A percentile compares a stretch with the other conserved stretches of the same genome.
Conservation (phyloP, 805 yeast species). For the Cyberlindnera galapagoensis region DNA sequence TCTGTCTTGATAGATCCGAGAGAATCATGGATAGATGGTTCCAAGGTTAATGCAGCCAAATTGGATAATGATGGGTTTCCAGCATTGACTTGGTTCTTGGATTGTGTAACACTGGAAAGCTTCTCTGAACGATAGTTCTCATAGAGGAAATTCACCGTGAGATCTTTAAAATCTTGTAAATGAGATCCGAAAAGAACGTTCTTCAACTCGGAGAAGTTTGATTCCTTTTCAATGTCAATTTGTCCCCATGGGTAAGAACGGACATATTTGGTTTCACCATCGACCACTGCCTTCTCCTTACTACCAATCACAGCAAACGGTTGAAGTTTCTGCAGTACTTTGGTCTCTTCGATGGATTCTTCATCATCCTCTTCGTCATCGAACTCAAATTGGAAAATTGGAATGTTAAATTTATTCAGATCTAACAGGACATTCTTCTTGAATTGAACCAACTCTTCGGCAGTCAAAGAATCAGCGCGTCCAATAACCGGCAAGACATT, state of each 20-base stretch:
- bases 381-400: slow-evolving; percentile 63
- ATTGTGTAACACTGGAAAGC: slow-evolving; percentile 48
- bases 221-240: slow-evolving; percentile 42
- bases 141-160: slow-evolving; percentile 69
- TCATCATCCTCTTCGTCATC: slow-evolving; percentile 69
- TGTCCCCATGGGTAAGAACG: slow-evolving; percentile 77
- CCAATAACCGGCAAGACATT: slow-evolving; percentile 68
- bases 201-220: slow-evolving; percentile 52
- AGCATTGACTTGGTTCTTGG: slow-evolving; percentile 10
- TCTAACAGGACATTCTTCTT: slow-evolving; percentile 56
- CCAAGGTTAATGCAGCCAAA: slow-evolving; percentile 41
- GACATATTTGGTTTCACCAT: slow-evolving; percentile 47
- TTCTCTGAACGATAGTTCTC: slow-evolving; percentile 78
- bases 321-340: slow-evolving; percentile 52
- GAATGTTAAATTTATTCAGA: slow-evolving; percentile 62
- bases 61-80: slow-evolving; percentile 56
- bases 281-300: slow-evolving; percentile 46
- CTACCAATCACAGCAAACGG: slow-evolving; percentile 73
- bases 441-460: slow-evolving; percentile 49
- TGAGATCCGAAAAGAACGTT: slow-evolving; percentile 79
- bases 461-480: slow-evolving; percentile 67
- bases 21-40: slow-evolving; percentile 2
- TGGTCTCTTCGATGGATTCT: slow-evolving; percentile 66
- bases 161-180: slow-evolving; percentile 71
- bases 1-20: slow-evolving; percentile 1